These are phyloP conservation scores for Sphaerosporella brunnea DNA, from an alignment of 495 filamentous ascomycete genomes.

Conservation along the genomic window DNA sequence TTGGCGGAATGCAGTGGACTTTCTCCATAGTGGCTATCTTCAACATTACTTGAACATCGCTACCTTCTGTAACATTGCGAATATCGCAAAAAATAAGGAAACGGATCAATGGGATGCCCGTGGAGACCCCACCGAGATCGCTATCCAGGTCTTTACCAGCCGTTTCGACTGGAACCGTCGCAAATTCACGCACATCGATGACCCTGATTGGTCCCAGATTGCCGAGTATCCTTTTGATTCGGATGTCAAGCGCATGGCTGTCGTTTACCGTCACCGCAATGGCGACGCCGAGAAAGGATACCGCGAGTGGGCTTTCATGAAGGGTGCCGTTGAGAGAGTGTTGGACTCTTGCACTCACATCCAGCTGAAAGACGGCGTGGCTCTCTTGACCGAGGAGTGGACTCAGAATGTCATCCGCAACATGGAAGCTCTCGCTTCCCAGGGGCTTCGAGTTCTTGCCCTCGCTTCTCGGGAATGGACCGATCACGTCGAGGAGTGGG, in stretches of 20 bases:
- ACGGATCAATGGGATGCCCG: slow-evolving; percentile 40
- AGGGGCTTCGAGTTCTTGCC: slow-evolving; percentile 48
- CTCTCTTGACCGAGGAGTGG: slow-evolving; percentile 24
- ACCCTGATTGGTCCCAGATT: slow-evolving; percentile 37
- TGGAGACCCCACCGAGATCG: slow-evolving; percentile 53
- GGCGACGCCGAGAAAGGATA: slow-evolving; percentile 25
- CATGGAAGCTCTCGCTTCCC: slow-evolving; percentile 44
- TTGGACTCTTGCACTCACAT: slow-evolving; percentile 36
- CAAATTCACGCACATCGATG: slow-evolving; percentile 34
- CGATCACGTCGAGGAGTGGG: slow-evolving; percentile 24
- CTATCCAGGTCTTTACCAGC: slow-evolving; percentile 49
- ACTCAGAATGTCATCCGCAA: slow-evolving; percentile 36
- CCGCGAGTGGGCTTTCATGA: slow-evolving; percentile 36
- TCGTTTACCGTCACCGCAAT: slow-evolving; percentile 34
- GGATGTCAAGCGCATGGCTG: slow-evolving; percentile 51
- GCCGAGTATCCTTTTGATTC: slow-evolving; percentile 53
- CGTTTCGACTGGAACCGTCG: slow-evolving; percentile 44
- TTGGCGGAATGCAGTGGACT: slow-evolving; percentile 28
- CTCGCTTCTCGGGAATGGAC: slow-evolving; percentile 36
- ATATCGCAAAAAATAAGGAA: slow-evolving; percentile 33
- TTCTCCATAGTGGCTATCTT: slow-evolving; percentile 29
- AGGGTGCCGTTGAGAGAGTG: slow-evolving; percentile 49
- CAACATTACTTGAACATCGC: slow-evolving; percentile 42
- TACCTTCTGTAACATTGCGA: slow-evolving; percentile 49
- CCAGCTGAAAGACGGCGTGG: slow-evolving; percentile 29